Evolutionary conservation across 257 asterid species (phyloP), one percentile per base, ranked within the genome.

Genomic region (Eustoma russellianum): DNA sequence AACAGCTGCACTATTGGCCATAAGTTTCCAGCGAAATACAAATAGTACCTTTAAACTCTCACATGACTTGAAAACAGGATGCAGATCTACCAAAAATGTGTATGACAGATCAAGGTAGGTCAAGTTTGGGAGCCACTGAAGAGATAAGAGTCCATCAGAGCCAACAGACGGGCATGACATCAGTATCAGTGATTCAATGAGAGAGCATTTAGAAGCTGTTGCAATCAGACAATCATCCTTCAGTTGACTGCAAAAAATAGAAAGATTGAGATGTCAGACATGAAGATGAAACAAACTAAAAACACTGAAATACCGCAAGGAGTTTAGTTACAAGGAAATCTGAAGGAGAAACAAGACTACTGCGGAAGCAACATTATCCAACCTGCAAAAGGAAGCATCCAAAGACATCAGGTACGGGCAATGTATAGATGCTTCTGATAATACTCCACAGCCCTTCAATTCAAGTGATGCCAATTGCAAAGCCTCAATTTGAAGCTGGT

Each of bases 311-410:
- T 38, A 38, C 12, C 12, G 12, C 9, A 38, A 59, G 15, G 7
- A 38, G 43, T 38, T 38, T 7, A 33, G n/a, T 59, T 41, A 64
- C 13, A 61, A 13, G 9, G 51, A 53, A 11, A 4, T 38, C 30
- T 61, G 61, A 46, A 53, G 59, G 53, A 24, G 54, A 2, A 18
- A 3, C 14, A 3, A 41, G 17, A 10, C 16, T 2, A 28, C 51
- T 50, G 33, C 46, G 34, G 35, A 18, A 19, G 28, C 30, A 57
- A 9, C 18, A 10, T 15, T 24, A 34, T 58, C 41, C 58, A 18
- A 86, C 97, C 96, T 73, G 94, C 95, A 86, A 78, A 92, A 92
- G 55, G 99, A 92, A 59, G 99, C 99, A 77, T 88, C 97, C 79
- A 92, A 77, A 64, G 93, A 81, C 51, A 93, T 83, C 48, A 92